phyloP scores from a whole-genome alignment of 345 rosid species.

The Durio zibethinus region DNA sequence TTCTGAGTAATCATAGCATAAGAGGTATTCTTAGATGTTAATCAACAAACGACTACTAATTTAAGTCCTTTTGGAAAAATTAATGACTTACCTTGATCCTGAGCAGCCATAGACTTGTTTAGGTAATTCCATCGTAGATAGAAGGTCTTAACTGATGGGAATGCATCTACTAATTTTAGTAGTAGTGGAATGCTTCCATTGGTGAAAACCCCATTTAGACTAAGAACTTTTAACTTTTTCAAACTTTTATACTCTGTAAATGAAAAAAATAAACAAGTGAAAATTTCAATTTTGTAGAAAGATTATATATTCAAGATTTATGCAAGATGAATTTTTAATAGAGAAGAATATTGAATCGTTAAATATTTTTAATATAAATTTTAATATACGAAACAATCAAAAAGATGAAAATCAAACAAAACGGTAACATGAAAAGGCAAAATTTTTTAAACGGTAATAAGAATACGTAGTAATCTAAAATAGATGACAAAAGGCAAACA shows the following conservation, averaged over 20 bases:
- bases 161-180: background rate
- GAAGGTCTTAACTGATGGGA: background rate
- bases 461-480: too few relatives aligned
- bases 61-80: background rate
- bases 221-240: too few relatives aligned
- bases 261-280: background rate
- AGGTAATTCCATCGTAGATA: background rate
- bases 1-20: background rate
- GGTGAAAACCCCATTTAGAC: background rate
- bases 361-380: too few relatives aligned
- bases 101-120: background rate
- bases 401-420: too few relatives aligned
- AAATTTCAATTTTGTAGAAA: background rate
- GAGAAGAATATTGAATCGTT: too few relatives aligned
- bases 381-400: too few relatives aligned
- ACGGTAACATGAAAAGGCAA: too few relatives aligned
- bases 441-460: too few relatives aligned
- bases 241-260: background rate
- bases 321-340: too few relatives aligned
- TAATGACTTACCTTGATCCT: background rate
- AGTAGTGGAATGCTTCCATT: background rate
- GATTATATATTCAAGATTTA: background rate
- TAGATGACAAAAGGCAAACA: too few relatives aligned
- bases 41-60: background rate
- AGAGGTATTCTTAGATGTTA: background rate